A percentile compares a stretch with the other conserved stretches of the same genome.
Conservation (phyloP, 148 eudicot species). For the Silene conica region DNA sequence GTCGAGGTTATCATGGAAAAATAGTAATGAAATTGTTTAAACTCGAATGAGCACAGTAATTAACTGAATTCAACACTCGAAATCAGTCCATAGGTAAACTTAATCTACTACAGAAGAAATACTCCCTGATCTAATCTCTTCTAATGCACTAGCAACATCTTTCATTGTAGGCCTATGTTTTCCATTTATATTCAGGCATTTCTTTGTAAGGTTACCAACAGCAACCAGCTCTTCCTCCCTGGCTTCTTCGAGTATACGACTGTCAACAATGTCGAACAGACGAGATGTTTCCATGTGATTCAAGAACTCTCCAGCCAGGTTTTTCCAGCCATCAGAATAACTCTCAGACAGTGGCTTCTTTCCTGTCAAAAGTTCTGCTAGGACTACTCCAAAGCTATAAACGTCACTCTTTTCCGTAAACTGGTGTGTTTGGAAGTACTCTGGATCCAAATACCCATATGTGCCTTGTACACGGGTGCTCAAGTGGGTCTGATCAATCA, state of each 20-base stretch:
- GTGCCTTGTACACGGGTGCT: slow-evolving; percentile 23
- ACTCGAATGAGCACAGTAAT: not conserved
- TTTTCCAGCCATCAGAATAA: slow-evolving; percentile 15
- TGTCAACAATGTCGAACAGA: slow-evolving; percentile 15
- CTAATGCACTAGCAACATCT: slow-evolving; percentile 19
- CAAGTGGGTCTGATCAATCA: slow-evolving; percentile 22
- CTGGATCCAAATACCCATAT: slow-evolving; percentile 23
- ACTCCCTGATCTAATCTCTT: slow-evolving; percentile 20
- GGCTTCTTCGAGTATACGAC: slow-evolving; percentile 16
- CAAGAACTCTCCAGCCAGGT: slow-evolving; percentile 19
- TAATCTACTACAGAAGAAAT: not conserved
- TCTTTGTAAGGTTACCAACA: slow-evolving; percentile 14
- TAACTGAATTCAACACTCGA: not conserved
- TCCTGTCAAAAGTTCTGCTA: slow-evolving; percentile 26
- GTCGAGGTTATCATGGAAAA: not conserved
- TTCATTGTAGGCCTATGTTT: slow-evolving; percentile 24
- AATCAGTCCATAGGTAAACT: not conserved
- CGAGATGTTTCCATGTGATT: slow-evolving; percentile 10
- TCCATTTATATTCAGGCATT: slow-evolving; percentile 21
- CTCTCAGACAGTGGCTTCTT: slow-evolving; percentile 1
- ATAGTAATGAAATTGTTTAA: not conserved
- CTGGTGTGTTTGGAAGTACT: slow-evolving; percentile 25
- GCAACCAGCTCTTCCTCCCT: slow-evolving; percentile 19
- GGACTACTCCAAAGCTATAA: slow-evolving; percentile 26
- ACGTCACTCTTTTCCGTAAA: slow-evolving; percentile 26